Evolutionary conservation across 2,329 filamentous ascomycete genomes (phyloP), one percentile per base, ranked within the genome.

Genomic region (Fusarium sp.): DNA sequence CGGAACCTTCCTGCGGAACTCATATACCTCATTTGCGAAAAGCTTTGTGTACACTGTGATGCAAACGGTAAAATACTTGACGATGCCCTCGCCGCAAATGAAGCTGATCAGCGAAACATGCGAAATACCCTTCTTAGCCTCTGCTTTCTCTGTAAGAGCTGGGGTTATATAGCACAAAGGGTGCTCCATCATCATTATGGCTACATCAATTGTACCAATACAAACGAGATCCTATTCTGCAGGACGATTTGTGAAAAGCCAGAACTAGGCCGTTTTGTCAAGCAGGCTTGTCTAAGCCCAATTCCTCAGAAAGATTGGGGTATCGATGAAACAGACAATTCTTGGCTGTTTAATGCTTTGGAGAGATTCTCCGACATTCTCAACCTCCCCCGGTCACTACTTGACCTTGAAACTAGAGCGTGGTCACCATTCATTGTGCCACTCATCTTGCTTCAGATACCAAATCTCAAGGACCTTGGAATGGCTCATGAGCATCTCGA

Each of bases 121-220:
- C 50, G 52, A 5, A 7, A 15, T 0, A 30, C 26, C 6, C 46
- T 70, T 6, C 3, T 57, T 9, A 11, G 12, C 2, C 61, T 69
- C 6, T 61, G 20, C 0, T 30, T 18, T 0, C n/a, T 55, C 8
- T 55, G 30, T 9, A 61, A 9, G 33, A 32, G 14, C n/a, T 18
- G 64, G 14, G 30, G 66, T 7, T 13, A 8, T 23, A 40, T 70
- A 13, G 60, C 67, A 8, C 66, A 69, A 6, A 41, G 4, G 6
- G 23, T 54, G 3, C 67, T 70, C 2, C n/a, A 66, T 18, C 66
- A 70, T 12, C 50, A 66, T 2, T 61, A 62, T 30, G 67, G 66
- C 1, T 55, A 50, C 10, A 23, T 23, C 23, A 23, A 23, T 5
- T 23, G 23, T 23, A 5, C 23, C 23, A 23, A 23, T 23, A 23